These are phyloP conservation scores for Quercus phellos DNA, from an alignment of 331 rosid genomes.

Conservation along the genomic window DNA sequence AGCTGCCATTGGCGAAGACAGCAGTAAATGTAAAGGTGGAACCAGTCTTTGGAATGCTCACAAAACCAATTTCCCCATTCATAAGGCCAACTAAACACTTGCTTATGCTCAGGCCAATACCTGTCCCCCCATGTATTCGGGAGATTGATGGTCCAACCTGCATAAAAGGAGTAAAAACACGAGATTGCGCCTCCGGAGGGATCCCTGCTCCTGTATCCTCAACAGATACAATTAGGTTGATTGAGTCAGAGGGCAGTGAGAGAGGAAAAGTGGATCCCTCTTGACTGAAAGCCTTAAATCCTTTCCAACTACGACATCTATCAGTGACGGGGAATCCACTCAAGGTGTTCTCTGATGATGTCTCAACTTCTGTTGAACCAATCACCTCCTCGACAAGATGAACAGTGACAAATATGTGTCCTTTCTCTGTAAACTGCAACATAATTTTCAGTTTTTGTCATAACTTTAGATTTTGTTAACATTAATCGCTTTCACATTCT, in stretches of 20 bases:
- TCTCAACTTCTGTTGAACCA: conserved; percentile 55
- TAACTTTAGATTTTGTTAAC: not conserved
- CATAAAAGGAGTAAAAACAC: conserved; percentile 73
- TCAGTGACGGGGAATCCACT: conserved; percentile 69
- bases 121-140: conserved; percentile 70
- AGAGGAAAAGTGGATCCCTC: conserved; percentile 30
- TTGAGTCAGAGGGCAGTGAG: conserved; percentile 34
- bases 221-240: conserved; percentile 57
- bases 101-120: conserved; percentile 76
- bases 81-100: conserved; percentile 65
- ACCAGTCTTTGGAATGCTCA: conserved; percentile 57
- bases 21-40: conserved; percentile 66
- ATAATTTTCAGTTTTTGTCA: conserved; percentile 16
- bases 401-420: conserved; percentile 83
- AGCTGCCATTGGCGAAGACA: conserved; percentile 40
- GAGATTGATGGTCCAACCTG: conserved; percentile 69
- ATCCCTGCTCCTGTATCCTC: conserved; percentile 76
- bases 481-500: not conserved
- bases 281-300: conserved; percentile 40
- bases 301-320: conserved; percentile 60
- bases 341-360: conserved; percentile 51
- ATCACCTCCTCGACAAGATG: conserved; percentile 77
- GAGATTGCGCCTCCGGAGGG: conserved; percentile 55
- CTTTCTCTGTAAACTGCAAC: conserved; percentile 76
- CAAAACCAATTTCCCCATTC: conserved; percentile 69